phyloP scores from a whole-genome alignment of 306 rosid genomes.

The Dryas drummondii region DNA sequence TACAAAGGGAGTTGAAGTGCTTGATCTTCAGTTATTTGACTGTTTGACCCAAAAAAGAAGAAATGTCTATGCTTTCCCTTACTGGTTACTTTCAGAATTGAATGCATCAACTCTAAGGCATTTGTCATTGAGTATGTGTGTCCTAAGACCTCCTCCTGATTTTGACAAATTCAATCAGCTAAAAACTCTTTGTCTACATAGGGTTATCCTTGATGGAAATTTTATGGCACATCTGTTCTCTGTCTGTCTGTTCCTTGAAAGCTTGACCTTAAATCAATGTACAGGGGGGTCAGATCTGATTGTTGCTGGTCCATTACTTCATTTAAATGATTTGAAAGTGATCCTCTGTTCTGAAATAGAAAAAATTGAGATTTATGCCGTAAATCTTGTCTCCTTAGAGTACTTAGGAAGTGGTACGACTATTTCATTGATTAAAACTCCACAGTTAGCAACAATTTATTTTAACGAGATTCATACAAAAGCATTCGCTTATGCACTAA shows the following conservation, averaged over 20 bases:
- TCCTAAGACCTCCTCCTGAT: neutral
- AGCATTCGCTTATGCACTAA: neutral
- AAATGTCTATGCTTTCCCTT: neutral
- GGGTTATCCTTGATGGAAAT: neutral
- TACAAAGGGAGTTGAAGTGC: neutral
- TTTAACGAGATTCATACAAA: neutral
- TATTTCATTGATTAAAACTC: neutral
- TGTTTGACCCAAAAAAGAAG: no score
- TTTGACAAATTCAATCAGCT: neutral
- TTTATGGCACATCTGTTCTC: neutral
- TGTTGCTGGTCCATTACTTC: neutral
- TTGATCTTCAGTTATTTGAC: neutral
- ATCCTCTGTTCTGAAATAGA: neutral
- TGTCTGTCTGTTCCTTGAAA: neutral
- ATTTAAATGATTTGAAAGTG: neutral
- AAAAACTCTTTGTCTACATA: neutral
- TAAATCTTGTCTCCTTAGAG: neutral
- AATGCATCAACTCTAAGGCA: neutral
- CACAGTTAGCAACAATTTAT: neutral
- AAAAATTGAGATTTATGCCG: neutral
- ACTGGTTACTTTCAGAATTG: neutral
- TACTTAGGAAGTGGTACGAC: neutral
- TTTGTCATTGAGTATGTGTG: neutral
- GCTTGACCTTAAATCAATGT: neutral
- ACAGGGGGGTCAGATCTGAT: neutral